Conservation (phyloP, 768 basidiomycete genomes). For the Lactifluus echinatus region DNA sequence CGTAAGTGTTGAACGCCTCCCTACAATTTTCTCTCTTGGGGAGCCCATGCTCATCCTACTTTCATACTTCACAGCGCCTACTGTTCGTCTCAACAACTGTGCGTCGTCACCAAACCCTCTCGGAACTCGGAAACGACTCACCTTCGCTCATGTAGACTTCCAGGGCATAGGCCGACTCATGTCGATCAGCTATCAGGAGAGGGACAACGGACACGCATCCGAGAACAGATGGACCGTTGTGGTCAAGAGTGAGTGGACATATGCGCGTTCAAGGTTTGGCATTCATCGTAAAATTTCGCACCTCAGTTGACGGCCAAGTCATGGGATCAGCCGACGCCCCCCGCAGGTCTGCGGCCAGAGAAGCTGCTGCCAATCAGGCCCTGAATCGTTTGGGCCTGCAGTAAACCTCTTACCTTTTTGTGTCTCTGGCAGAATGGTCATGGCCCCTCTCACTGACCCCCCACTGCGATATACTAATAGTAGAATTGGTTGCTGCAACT, state of each 20-base stretch:
- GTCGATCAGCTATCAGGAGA: conserved; percentile 5
- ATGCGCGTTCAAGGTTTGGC: neutral
- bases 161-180: neutral
- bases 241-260: conserved; percentile 21
- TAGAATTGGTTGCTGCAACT: neutral
- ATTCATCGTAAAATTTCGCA: neutral
- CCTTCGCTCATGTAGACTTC: conserved; percentile 1
- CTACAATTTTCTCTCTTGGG: neutral
- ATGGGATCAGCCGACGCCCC: conserved; percentile 40
- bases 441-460: neutral
- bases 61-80: conserved; percentile 1
- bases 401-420: neutral
- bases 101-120: neutral
- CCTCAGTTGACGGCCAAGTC: conserved; percentile 20
- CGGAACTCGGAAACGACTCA: neutral
- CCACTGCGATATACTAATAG: no score
- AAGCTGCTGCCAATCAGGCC: conserved; percentile 28
- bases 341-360: conserved; percentile 33
- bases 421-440: neutral
- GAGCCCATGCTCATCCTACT: neutral
- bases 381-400: conserved; percentile 19
- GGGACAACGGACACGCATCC: conserved; percentile 7
- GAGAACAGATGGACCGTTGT: conserved; percentile 12
- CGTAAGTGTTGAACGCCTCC: neutral
- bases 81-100: conserved; percentile 19